phyloP scores from a whole-genome alignment of 23 red algal genomes.

The Gracilaria vermiculophylla region DNA sequence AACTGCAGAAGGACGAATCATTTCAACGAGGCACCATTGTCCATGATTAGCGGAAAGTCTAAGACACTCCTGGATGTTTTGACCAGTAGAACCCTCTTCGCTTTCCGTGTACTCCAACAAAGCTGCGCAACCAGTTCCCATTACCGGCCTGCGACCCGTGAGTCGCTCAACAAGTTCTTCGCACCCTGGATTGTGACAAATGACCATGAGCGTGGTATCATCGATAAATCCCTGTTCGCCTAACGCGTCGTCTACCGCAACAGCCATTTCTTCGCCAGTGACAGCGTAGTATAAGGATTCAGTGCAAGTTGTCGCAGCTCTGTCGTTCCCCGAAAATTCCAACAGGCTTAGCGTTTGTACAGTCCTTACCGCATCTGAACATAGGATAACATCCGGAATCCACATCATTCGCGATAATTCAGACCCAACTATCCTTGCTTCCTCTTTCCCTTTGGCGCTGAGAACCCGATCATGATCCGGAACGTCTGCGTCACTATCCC shows the following conservation, averaged over 20 bases:
- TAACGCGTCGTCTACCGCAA: conserved; percentile 44
- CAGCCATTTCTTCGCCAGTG: conserved; percentile 65
- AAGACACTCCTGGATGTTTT: not conserved
- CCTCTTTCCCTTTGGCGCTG: conserved; percentile 39
- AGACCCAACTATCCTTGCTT: conserved; percentile 37
- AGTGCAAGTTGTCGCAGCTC: conserved; percentile 20
- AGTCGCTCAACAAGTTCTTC: conserved; percentile 66
- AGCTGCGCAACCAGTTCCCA: conserved; percentile 60
- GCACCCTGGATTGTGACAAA: conserved; percentile 69
- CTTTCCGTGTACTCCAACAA: conserved; percentile 41
- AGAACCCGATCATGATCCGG: conserved; percentile 57
- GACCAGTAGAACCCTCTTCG: not conserved
- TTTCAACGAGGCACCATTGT: conserved; percentile 37
- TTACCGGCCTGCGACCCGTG: conserved; percentile 27
- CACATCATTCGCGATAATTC: conserved; percentile 17
- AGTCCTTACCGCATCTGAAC: conserved; percentile 57
- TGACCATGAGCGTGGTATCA: conserved; percentile 31
- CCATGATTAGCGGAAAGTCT: not conserved
- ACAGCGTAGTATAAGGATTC: conserved; percentile 64
- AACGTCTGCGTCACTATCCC: conserved; percentile 30
- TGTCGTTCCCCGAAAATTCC: conserved; percentile 22
- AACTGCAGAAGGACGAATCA: conserved; percentile 44
- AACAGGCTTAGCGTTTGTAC: conserved; percentile 59
- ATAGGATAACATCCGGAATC: conserved; percentile 44
- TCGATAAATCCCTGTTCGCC: conserved; percentile 21